Evolutionary conservation across 2,329 filamentous ascomycete species (phyloP).

Genomic region (Pseudogymnoascus sp.): DNA sequence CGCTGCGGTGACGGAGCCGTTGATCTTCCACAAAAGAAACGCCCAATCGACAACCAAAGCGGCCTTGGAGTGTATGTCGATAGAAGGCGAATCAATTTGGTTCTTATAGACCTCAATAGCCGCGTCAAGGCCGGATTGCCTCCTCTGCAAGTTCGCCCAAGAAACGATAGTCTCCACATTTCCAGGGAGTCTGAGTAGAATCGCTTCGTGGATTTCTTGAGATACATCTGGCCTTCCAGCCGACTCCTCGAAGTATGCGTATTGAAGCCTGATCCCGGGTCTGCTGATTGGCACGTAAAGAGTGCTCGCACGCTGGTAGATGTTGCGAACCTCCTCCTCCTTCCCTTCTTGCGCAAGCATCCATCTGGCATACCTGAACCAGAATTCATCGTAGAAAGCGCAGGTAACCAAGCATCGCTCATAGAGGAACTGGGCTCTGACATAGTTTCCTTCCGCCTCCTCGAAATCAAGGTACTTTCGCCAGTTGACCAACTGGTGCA

Average conservation of each 20-base stretch:
- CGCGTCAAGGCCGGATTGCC: slow-evolving; percentile 74
- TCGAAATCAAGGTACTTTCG: slow-evolving; percentile 95
- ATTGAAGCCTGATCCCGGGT: slow-evolving; percentile 78
- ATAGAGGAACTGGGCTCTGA: slow-evolving; percentile 74
- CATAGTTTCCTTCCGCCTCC: slow-evolving; percentile 71
- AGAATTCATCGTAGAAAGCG: slow-evolving; percentile 94
- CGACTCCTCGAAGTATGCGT: slow-evolving; percentile 91
- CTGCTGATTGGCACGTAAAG: slow-evolving; percentile 81
- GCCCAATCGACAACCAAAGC: slow-evolving; percentile 86
- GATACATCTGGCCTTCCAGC: slow-evolving; percentile 68
- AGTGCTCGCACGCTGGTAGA: slow-evolving; percentile 80
- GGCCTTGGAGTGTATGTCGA: slow-evolving; percentile 74
- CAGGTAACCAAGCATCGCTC: slow-evolving; percentile 89
- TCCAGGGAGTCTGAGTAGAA: slow-evolving; percentile 68
- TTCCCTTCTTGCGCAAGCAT: slow-evolving; percentile 75
- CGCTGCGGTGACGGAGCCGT: slow-evolving; percentile 71
- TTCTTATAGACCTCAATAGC: slow-evolving; percentile 76
- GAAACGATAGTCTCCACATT: slow-evolving; percentile 84
- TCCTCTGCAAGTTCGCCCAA: slow-evolving; percentile 76
- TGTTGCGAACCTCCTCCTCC: slow-evolving; percentile 82
- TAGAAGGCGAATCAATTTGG: slow-evolving; percentile 65
- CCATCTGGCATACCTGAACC: slow-evolving; percentile 95
- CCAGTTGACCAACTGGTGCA: slow-evolving; percentile 81
- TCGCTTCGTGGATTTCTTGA: slow-evolving; percentile 73
- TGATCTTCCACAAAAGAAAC: slow-evolving; percentile 75